Evolutionary conservation across 306 rosid species (phyloP).

Genomic region (Vigna unguiculata): DNA sequence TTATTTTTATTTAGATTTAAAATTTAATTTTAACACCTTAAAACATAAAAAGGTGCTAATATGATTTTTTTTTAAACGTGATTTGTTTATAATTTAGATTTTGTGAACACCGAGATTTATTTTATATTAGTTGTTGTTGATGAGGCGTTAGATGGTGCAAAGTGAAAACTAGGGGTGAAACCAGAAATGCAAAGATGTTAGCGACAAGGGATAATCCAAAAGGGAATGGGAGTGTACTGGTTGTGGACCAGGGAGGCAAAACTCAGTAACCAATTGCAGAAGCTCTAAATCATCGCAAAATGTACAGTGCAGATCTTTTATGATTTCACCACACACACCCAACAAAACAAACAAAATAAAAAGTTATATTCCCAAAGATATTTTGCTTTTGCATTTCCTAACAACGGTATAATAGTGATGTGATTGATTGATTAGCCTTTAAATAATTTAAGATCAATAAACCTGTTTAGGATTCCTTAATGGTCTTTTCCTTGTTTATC

Average conservation of each 20-base stretch:
- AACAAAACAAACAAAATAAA: background rate
- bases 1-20: no score
- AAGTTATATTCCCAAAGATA: constrained; percentile 23
- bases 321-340: constrained; percentile 3
- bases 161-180: background rate
- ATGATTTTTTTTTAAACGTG: no score
- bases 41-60: no score
- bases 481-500: background rate
- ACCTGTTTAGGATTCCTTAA: constrained; percentile 21
- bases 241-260: constrained; percentile 21
- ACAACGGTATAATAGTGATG: background rate
- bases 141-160: background rate
- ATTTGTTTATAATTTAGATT: no score
- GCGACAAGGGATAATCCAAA: constrained; percentile 9
- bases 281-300: constrained; percentile 17
- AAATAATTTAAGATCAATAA: background rate
- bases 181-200: background rate
- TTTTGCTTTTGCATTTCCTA: constrained; percentile 27
- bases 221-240: background rate
- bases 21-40: no score
- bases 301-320: background rate
- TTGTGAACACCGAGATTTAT: no score
- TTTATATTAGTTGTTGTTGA: background rate
- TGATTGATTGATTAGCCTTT: constrained; percentile 16
- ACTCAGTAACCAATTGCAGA: constrained; percentile 20